Percentiles rank a stretch among this genome's conserved stretches.
Evolutionary conservation across 2,329 filamentous ascomycete genomes (phyloP).

Genomic region (Fonsecaea multimorphosa): DNA sequence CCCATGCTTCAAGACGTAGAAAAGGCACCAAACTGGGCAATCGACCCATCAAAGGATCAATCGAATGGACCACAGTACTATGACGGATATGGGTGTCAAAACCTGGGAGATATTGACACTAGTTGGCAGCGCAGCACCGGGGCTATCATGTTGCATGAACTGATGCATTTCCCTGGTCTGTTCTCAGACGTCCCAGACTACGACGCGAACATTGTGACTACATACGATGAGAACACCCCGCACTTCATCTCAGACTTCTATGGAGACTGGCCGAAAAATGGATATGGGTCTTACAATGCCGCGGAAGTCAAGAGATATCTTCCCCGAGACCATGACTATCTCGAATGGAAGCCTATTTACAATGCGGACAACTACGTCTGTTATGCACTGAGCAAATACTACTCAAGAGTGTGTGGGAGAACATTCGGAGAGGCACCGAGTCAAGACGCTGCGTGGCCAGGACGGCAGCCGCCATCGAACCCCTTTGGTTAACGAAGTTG

Average conservation of each 20-base stretch:
- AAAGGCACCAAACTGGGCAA: conserved; percentile 5
- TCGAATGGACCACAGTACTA: conserved; percentile 3
- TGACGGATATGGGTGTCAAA: conserved; percentile 14
- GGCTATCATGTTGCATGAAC: conserved; percentile 9
- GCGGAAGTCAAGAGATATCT: not conserved
- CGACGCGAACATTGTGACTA: not conserved
- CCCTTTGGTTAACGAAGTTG: not conserved
- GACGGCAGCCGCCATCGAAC: not conserved
- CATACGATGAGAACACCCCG: not conserved
- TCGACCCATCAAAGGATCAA: conserved; percentile 11
- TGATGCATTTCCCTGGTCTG: conserved; percentile 14
- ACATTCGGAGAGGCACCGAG: conserved; percentile 5
- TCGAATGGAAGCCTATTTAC: not conserved
- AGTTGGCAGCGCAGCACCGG: not conserved
- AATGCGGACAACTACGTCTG: conserved; percentile 15
- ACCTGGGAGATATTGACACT: conserved; percentile 10
- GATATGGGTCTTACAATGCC: conserved; percentile 9
- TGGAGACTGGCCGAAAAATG: conserved; percentile 7
- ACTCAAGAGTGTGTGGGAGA: not conserved
- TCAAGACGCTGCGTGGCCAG: not conserved
- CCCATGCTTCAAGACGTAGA: conserved; percentile 15
- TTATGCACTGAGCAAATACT: conserved; percentile 11
- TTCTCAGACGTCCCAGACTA: conserved; percentile 12
- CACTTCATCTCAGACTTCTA: conserved; percentile 7
- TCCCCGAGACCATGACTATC: not conserved